Evolutionary conservation across 2,329 filamentous ascomycete species (phyloP).

Genomic region (Colletotrichum falcatum): DNA sequence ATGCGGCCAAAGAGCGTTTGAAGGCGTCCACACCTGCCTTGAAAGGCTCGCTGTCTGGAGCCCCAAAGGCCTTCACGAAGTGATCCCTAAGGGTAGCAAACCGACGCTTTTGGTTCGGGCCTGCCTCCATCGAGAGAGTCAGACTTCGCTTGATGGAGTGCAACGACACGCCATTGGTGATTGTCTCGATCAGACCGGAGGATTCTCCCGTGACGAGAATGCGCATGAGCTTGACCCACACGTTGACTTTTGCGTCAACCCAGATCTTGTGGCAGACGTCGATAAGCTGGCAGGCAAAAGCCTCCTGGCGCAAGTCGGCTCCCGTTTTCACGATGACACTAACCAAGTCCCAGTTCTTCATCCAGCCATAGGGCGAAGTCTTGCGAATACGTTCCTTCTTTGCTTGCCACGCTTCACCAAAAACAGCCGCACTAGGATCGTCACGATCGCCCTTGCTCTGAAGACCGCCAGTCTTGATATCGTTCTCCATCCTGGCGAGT

Average conservation of each 20-base stretch:
- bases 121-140: slow-evolving; percentile 80
- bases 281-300: slow-evolving; percentile 88
- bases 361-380: slow-evolving; percentile 87
- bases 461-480: slow-evolving; percentile 86
- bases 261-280: slow-evolving; percentile 85
- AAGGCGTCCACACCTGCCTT: slow-evolving; percentile 81
- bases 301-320: slow-evolving; percentile 84
- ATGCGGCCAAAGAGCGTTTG: slow-evolving; percentile 83
- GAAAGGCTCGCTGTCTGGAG: slow-evolving; percentile 76
- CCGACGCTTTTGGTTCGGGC: slow-evolving; percentile 72
- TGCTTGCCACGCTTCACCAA: slow-evolving; percentile 86
- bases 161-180: slow-evolving; percentile 88
- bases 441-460: slow-evolving; percentile 85
- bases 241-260: slow-evolving; percentile 77
- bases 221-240: slow-evolving; percentile 92
- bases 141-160: slow-evolving; percentile 87
- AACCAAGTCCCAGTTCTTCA: slow-evolving; percentile 90
- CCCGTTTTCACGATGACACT: slow-evolving; percentile 92
- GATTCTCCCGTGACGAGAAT: slow-evolving; percentile 88
- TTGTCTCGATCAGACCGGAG: slow-evolving; percentile 87
- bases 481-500: slow-evolving; percentile 88
- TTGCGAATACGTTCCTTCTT: slow-evolving; percentile 88
- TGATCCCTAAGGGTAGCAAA: slow-evolving; percentile 87
- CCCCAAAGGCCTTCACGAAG: slow-evolving; percentile 83
- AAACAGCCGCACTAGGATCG: slow-evolving; percentile 86